A percentile compares a stretch with the other conserved stretches of the same genome.
These are phyloP conservation scores for Purshia tridentata DNA, from an alignment of 306 rosid species.

Conservation along the genomic window DNA sequence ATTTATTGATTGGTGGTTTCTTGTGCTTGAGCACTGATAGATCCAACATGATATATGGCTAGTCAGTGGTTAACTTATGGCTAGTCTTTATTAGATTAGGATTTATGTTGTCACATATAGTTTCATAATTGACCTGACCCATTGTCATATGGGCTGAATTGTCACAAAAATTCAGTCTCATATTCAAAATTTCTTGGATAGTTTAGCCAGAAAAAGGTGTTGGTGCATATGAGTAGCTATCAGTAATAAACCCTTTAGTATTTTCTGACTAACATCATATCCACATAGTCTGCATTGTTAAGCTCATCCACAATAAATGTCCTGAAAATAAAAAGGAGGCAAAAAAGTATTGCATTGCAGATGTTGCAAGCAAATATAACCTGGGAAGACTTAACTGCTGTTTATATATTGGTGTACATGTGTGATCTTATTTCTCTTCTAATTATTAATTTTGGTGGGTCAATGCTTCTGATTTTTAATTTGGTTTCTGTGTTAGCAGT, in stretches of 20 bases:
- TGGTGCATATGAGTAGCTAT: neutral
- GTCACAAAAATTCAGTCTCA: no score
- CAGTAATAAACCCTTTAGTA: neutral
- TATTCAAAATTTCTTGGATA: neutral
- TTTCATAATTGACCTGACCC: no score
- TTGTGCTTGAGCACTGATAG: no score
- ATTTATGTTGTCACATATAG: no score
- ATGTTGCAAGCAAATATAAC: neutral
- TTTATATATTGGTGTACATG: neutral
- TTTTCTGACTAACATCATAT: neutral
- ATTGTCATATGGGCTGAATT: no score
- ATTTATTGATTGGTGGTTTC: no score
- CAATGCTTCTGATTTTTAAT: slow-evolving; percentile 9
- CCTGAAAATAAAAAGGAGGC: neutral
- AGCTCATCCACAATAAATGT: neutral
- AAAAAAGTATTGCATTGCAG: neutral
- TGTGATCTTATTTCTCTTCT: slow-evolving; percentile 21
- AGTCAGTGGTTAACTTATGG: no score
- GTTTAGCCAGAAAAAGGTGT: neutral
- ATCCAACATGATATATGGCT: no score
- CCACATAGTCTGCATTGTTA: neutral
- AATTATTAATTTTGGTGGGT: neutral
- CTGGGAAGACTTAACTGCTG: neutral
- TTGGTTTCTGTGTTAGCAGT: slow-evolving; percentile 45
- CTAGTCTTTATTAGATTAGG: no score